phyloP scores from a whole-genome alignment of 2,329 filamentous ascomycete species.

The Teratosphaeria zuluensis region DNA sequence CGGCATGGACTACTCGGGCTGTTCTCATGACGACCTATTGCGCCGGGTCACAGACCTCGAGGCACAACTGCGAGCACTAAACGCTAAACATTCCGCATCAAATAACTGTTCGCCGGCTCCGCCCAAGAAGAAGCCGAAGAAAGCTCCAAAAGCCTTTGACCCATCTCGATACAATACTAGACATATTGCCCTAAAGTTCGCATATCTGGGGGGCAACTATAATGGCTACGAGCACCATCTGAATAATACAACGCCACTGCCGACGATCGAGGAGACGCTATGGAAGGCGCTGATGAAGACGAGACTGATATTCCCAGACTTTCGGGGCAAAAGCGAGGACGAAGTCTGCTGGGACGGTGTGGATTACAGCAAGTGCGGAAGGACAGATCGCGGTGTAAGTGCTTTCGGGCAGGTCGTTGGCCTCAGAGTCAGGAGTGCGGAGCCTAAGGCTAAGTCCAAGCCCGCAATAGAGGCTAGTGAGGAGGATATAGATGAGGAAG shows the following conservation, averaged over 20 bases:
- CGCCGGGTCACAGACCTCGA: slow-evolving; percentile 60
- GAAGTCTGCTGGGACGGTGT: slow-evolving; percentile 68
- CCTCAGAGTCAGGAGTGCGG: slow-evolving; percentile 69
- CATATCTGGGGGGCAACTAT: slow-evolving; percentile 84
- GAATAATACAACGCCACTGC: slow-evolving; percentile 55
- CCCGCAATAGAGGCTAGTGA: not conserved
- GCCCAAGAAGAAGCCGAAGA: slow-evolving; percentile 22
- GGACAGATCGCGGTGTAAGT: slow-evolving; percentile 87
- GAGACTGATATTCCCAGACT: slow-evolving; percentile 65
- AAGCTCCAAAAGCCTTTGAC: slow-evolving; percentile 52
- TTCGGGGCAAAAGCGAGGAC: slow-evolving; percentile 29
- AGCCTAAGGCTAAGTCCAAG: slow-evolving; percentile 36
- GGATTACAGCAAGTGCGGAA: slow-evolving; percentile 90
- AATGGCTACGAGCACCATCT: slow-evolving; percentile 86
- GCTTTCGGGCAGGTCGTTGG: slow-evolving; percentile 94
- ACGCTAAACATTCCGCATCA: slow-evolving; percentile 19
- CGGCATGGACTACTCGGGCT: slow-evolving; percentile 50
- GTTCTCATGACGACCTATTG: slow-evolving; percentile 60
- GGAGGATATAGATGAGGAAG: slow-evolving; percentile 7
- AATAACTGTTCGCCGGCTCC: slow-evolving; percentile 6
- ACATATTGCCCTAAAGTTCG: slow-evolving; percentile 82
- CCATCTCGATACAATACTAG: slow-evolving; percentile 72
- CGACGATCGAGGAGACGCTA: slow-evolving; percentile 84
- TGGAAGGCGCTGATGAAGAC: slow-evolving; percentile 84
- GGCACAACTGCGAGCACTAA: slow-evolving; percentile 45